phyloP scores from a whole-genome alignment of 169 alveolate species.

The Perkinsus marinus region DNA sequence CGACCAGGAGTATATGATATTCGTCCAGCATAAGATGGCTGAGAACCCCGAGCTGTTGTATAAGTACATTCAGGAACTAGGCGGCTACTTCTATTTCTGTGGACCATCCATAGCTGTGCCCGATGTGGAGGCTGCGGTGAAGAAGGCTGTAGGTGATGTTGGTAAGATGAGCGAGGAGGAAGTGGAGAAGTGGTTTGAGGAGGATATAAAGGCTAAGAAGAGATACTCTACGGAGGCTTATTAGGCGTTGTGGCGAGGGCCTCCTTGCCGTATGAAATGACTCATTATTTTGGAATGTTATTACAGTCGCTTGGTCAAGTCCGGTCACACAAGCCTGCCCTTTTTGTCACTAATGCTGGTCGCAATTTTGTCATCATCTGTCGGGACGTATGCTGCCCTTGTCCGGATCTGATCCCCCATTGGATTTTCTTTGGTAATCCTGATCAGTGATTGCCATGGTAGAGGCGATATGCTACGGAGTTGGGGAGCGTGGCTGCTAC shows the following conservation, averaged over 20 bases:
- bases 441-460: too few relatives aligned
- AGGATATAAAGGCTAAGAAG: not conserved
- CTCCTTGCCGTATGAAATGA: too few relatives aligned
- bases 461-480: too few relatives aligned
- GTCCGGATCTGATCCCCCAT: not conserved
- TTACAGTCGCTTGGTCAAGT: too few relatives aligned
- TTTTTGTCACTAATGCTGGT: not conserved
- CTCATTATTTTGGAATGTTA: too few relatives aligned
- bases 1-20: constrained; percentile 42
- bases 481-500: too few relatives aligned
- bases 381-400: not conserved
- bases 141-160: not conserved
- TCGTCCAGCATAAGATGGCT: constrained; percentile 39
- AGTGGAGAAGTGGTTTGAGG: not conserved
- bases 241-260: not conserved
- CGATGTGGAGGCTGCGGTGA: not conserved
- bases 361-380: not conserved
- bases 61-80: constrained; percentile 2
- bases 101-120: constrained; percentile 25
- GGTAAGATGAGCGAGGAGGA: not conserved
- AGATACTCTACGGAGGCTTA: not conserved
- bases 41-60: constrained; percentile 15
- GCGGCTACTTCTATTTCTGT: constrained; percentile 31
- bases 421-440: too few relatives aligned
- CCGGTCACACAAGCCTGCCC: not conserved